Conservation (phyloP, 176 grass and related monocot species). For the Oryza meridionalis region DNA sequence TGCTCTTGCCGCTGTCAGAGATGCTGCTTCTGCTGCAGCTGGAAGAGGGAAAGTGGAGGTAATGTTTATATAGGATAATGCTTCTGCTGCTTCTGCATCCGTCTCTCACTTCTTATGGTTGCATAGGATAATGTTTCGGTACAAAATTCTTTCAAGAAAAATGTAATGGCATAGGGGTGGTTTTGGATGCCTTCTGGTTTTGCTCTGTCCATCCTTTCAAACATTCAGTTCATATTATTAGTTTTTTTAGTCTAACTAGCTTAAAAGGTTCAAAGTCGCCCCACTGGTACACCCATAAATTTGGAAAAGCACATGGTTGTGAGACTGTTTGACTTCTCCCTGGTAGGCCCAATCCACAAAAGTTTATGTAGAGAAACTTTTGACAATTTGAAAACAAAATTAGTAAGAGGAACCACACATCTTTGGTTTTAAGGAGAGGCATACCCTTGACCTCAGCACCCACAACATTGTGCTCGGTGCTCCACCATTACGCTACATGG, state of each 20-base stretch:
- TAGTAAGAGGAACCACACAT: too few relatives aligned
- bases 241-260: background rate
- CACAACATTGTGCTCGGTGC: background rate
- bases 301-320: background rate
- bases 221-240: background rate
- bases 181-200: background rate
- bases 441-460: background rate
- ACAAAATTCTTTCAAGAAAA: background rate
- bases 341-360: background rate
- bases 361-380: background rate
- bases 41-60: constrained; percentile 95
- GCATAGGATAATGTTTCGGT: constrained; percentile 16
- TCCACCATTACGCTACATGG: background rate
- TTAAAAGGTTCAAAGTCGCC: background rate
- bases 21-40: constrained; percentile 49
- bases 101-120: background rate
- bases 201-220: background rate
- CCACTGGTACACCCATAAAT: background rate
- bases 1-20: constrained; percentile 85
- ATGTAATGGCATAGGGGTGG: background rate
- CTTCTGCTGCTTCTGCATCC: too few relatives aligned
- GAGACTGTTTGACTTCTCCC: background rate
- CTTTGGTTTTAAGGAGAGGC: too few relatives aligned
- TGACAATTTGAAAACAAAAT: background rate
- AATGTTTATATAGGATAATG: background rate